phyloP scores from a whole-genome alignment of 2,329 filamentous ascomycete species.

The Pezicula neosporulosa region DNA sequence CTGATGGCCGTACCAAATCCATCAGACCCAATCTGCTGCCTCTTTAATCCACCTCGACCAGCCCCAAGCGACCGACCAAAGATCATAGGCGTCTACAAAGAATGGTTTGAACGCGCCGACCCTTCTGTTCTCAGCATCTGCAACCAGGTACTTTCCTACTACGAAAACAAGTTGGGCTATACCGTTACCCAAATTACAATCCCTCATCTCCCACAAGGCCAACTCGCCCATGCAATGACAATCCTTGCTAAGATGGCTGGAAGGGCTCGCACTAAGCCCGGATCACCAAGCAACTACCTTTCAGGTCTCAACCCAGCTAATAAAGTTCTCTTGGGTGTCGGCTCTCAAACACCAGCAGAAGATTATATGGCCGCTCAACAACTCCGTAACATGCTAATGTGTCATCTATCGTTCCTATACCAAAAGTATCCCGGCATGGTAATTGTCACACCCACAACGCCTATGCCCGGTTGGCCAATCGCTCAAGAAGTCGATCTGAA shows the following conservation, averaged over 20 bases:
- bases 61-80: constrained; percentile 39
- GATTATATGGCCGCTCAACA: constrained; percentile 74
- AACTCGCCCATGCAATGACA: constrained; percentile 72
- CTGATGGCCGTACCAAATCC: constrained; percentile 72
- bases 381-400: constrained; percentile 74
- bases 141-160: constrained; percentile 56
- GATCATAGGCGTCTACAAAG: constrained; percentile 65
- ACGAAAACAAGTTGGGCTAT: constrained; percentile 47
- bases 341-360: constrained; percentile 57
- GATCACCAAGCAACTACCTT: constrained; percentile 42
- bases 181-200: constrained; percentile 57
- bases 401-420: constrained; percentile 71
- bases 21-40: constrained; percentile 52
- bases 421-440: constrained; percentile 69
- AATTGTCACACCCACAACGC: constrained; percentile 75
- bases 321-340: constrained; percentile 65
- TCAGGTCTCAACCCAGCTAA: constrained; percentile 61
- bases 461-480: constrained; percentile 68
- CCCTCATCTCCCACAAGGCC: constrained; percentile 65
- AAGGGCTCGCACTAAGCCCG: constrained; percentile 28
- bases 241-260: constrained; percentile 70
- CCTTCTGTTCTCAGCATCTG: constrained; percentile 59
- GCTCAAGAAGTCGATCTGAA: constrained; percentile 52
- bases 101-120: constrained; percentile 69
- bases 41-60: constrained; percentile 58